Conservation (phyloP, 139 green algal genomes). For the Tetratostichococcus sp. region DNA sequence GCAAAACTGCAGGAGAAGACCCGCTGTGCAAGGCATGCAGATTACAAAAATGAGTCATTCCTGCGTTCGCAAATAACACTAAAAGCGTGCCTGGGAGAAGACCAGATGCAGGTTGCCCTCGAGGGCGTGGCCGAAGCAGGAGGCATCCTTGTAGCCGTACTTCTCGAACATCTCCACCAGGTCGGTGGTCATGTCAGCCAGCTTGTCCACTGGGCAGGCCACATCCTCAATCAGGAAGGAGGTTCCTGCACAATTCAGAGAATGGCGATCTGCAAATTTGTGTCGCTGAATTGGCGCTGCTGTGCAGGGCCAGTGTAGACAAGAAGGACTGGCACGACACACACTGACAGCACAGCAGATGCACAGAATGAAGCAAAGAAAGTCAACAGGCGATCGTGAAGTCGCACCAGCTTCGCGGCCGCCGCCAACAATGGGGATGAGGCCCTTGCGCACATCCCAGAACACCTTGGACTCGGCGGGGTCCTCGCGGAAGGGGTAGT, state of each 20-base stretch:
- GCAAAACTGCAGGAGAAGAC: no score
- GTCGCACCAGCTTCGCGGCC: conserved; percentile 63
- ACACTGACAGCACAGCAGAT: no score
- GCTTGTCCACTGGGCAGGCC: conserved; percentile 92
- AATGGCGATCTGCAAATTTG: neutral
- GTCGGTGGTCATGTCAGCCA: conserved; percentile 94
- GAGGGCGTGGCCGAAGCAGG: conserved; percentile 93
- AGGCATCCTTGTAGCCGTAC: conserved; percentile 88
- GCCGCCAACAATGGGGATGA: conserved; percentile 94
- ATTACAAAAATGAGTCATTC: no score
- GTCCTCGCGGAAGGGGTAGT: conserved; percentile 85
- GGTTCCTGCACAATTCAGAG: conserved; percentile 73
- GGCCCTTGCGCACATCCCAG: conserved; percentile 94
- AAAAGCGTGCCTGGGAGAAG: conserved; percentile 83
- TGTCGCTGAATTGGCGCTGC: no score
- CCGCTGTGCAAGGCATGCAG: no score
- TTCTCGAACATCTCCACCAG: conserved; percentile 90
- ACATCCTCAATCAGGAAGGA: conserved; percentile 97
- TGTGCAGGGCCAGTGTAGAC: no score
- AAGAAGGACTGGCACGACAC: no score
- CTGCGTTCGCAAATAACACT: no score
- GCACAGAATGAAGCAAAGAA: no score
- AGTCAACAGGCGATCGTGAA: no score
- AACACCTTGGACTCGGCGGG: conserved; percentile 77
- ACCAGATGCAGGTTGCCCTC: conserved; percentile 98